Evolutionary conservation across 805 yeast genomes (phyloP), one percentile per base, ranked within the genome.

Genomic region (Kuraishia ogatae): DNA sequence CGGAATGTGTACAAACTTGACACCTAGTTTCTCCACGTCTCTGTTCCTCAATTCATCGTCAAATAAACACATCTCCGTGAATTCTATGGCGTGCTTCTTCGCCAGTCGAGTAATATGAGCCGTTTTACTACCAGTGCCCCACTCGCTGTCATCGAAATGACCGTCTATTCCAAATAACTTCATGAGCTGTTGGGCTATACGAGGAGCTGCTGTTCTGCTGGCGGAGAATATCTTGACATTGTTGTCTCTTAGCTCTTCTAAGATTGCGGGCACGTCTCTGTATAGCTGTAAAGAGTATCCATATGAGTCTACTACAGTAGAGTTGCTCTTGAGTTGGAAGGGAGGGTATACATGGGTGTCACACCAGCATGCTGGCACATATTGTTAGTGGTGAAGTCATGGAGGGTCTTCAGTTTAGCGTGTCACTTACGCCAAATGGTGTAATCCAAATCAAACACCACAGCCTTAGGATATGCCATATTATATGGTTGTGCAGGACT

Each of bases 31-130:
- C 62, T 81, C 85, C 2, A 90, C 96, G 61, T 90, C 97, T 58
- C 71, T 77, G 64, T 90, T 90, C 59, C 97, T 75, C 55, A 70
- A 62, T 67, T 90, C 97, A 66, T 90, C 97, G 64, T 90, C 97
- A 62, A 82, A 90, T 1, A 71, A 71, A n/a, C 77, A 67, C 71
- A 88, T 76, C 47, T 84, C 84, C 4, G 68, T 59, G 47, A 64
- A 75, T 23, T 73, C 73, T 10, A 81, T 68, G 15, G 76, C 75
- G 20, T 84, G 69, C 13, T 74, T 75, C 53, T 74, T 69, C 4
- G 83, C 71, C 20, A 85, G 76, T 52, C 67, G 66, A 19, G 64
- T 62, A 46, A 88, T 82, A 63, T 86, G 91, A 26, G 73, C 74
- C 19, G 75, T 77, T 62, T 84, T 84, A 15, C 82, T 71, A 28